These are phyloP conservation scores for Macrolepiota fuliginosa DNA, from an alignment of 768 basidiomycete species.

Conservation along the genomic window DNA sequence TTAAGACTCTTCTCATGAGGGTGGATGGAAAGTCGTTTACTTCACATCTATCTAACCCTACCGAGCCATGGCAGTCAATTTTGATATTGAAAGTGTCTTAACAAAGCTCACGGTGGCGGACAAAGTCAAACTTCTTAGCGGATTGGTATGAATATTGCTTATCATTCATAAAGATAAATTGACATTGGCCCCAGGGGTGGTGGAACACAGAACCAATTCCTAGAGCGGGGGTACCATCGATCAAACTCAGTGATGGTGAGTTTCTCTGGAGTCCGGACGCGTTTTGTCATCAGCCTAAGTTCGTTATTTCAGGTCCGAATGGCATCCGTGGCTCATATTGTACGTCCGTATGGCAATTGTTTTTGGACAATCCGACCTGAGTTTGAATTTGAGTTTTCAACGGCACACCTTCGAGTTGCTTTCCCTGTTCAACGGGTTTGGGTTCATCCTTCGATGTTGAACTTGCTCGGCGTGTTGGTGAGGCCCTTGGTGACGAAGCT, in stretches of 20 bases:
- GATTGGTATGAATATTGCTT: conserved; percentile 26
- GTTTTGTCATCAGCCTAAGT: neutral
- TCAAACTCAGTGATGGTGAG: conserved; percentile 47
- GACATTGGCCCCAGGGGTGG: conserved; percentile 33
- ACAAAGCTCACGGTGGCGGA: conserved; percentile 33
- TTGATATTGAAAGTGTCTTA: conserved; percentile 36
- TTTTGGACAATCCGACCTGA: conserved; percentile 33
- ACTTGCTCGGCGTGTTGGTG: conserved; percentile 43
- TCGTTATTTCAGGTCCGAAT: conserved; percentile 37
- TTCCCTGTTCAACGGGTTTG: conserved; percentile 55
- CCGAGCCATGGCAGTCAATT: conserved; percentile 22
- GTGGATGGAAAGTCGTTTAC: neutral
- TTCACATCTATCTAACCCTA: neutral
- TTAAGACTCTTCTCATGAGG: conserved; percentile 12
- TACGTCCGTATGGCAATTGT: conserved; percentile 32
- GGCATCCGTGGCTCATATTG: conserved; percentile 47
- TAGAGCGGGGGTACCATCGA: conserved; percentile 36
- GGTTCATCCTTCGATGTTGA: conserved; percentile 55
- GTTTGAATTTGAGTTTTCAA: conserved; percentile 43
- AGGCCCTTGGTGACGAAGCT: conserved; percentile 52
- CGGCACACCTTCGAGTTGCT: conserved; percentile 53
- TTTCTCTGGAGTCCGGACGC: neutral
- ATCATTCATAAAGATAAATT: neutral
- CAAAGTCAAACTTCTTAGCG: conserved; percentile 45
- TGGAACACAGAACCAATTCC: conserved; percentile 45